Base-by-base conservation (phyloP, 2,329 filamentous ascomycete species). In the Microdochium paspali region DNA sequence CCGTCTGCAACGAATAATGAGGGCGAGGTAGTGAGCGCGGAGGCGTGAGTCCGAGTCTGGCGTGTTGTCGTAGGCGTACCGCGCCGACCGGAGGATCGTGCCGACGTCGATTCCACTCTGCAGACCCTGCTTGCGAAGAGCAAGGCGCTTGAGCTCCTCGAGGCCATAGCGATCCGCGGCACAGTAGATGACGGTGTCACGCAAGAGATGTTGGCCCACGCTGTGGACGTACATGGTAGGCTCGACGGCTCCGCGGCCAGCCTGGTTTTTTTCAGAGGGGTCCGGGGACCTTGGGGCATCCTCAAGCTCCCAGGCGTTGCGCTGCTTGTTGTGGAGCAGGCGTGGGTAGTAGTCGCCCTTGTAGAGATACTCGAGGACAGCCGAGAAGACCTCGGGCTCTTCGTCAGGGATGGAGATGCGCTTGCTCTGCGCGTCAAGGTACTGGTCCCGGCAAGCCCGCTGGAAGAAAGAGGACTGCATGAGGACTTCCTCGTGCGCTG, bases 1-100 rank as follows among this genome's bases (percentile, higher is more conserved):
- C 76, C 90, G 90, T 69, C 91, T 88, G 78, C 87, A 91, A 74
- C 90, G 85, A 76, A 96, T 95, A 70, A 96, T 95, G 70, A 96
- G 81, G 66, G 90, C 89, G 67, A 97, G 84, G 77, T 95, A 96
- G 75, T 95, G 90, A 75, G 90, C 90, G 73, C 90, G 90, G 68
- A 97, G 83, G 62, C 85, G 82, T 64, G 86, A 91, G 74, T 97
- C 90, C 60, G 83, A 85, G 73, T 95, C 88, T 57, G 90, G 90
- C 61, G 91, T 96, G 76, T 95, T 84, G 64, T 87, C 87, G 72
- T 97, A 96, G 65, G 90, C 90, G 75, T 93, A 96, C 69, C 91
- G 88, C 59, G 90, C 90, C 62, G 86, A 91, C 63, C 88, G 84
- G 68, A 97, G 79, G 69, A 96, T 94, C 56, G 88, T 90, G 62